Evolutionary conservation across 345 rosid species (phyloP).

Genomic region (Corymbia maculata): DNA sequence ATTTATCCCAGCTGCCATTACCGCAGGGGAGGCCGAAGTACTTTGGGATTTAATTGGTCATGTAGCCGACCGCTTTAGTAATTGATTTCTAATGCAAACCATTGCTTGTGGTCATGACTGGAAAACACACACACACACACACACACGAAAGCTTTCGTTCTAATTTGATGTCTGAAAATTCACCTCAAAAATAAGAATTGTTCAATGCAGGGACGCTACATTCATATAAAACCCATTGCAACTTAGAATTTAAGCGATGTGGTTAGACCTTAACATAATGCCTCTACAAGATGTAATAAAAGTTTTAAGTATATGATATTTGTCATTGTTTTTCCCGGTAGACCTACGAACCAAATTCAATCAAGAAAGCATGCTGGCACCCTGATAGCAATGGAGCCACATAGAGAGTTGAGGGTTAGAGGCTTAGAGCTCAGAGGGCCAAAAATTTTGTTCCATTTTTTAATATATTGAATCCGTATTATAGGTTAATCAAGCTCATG

Average conservation of each 20-base stretch:
- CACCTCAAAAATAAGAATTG: neutral
- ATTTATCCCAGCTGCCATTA: neutral
- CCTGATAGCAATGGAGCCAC: neutral
- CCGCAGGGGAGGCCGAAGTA: neutral
- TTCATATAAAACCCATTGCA: neutral
- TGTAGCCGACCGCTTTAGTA: too few species aligned
- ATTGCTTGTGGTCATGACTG: neutral
- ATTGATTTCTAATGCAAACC: neutral
- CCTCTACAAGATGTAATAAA: too few species aligned
- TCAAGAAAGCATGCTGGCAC: neutral
- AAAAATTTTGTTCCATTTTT: too few species aligned
- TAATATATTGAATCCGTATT: too few species aligned
- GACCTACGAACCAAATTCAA: neutral
- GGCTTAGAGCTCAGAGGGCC: too few species aligned
- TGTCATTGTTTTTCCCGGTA: neutral
- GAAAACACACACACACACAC: too few species aligned
- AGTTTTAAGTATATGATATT: neutral
- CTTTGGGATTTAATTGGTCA: too few species aligned
- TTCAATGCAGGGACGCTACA: neutral
- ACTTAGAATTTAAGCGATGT: neutral
- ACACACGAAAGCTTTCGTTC: neutral
- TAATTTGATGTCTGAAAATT: neutral
- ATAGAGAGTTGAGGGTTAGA: too few species aligned
- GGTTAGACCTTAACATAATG: neutral
- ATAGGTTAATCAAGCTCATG: too few species aligned